Evolutionary conservation across 2,329 filamentous ascomycete species (phyloP).

Genomic region (Pseudogymnoascus sp.): DNA sequence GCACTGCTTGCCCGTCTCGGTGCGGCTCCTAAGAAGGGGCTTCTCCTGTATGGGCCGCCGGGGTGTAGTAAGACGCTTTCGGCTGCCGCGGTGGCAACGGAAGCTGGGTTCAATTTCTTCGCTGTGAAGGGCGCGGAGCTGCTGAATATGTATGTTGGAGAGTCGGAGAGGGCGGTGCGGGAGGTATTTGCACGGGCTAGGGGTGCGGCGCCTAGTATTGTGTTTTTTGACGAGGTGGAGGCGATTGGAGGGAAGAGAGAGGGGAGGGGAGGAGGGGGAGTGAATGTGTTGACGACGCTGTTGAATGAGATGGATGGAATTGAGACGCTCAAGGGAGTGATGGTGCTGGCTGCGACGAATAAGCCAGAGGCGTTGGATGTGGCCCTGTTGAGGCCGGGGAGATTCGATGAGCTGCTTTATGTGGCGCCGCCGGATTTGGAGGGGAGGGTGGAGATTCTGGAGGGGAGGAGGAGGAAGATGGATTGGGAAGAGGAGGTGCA

Average conservation of each 20-base stretch:
- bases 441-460: slow-evolving; percentile 70
- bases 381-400: slow-evolving; percentile 75
- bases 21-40: slow-evolving; percentile 63
- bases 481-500: slow-evolving; percentile 58
- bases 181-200: slow-evolving; percentile 80
- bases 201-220: slow-evolving; percentile 80
- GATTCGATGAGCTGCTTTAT: slow-evolving; percentile 79
- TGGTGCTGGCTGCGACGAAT: slow-evolving; percentile 88
- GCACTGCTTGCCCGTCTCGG: slow-evolving; percentile 43
- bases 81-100: slow-evolving; percentile 83
- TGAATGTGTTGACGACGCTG: slow-evolving; percentile 83
- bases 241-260: slow-evolving; percentile 53
- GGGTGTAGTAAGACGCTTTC: slow-evolving; percentile 93
- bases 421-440: slow-evolving; percentile 70
- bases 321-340: slow-evolving; percentile 71
- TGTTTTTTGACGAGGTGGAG: slow-evolving; percentile 97
- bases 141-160: slow-evolving; percentile 94
- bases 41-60: slow-evolving; percentile 84
- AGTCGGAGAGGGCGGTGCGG: slow-evolving; percentile 79
- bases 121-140: slow-evolving; percentile 90
- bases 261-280: slow-evolving; percentile 44
- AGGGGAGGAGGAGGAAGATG: slow-evolving; percentile 56
- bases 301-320: slow-evolving; percentile 96
- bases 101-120: slow-evolving; percentile 87
- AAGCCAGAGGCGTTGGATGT: slow-evolving; percentile 79